Base-by-base conservation (phyloP, 306 rosid genomes). In the Sicyos edulis region DNA sequence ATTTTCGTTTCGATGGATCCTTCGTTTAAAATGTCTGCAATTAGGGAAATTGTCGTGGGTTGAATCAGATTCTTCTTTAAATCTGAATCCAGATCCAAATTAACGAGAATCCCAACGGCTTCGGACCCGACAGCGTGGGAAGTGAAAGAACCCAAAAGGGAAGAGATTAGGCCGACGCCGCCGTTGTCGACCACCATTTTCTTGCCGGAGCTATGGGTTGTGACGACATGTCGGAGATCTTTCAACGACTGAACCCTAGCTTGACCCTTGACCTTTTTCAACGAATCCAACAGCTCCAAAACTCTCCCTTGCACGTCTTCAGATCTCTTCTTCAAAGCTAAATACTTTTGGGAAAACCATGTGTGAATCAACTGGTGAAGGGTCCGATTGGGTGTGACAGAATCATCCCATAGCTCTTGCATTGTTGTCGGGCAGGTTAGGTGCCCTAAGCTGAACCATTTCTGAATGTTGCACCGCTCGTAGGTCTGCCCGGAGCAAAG, bases 401-500 rank as follows among this genome's bases (percentile, higher is more conserved):
- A 83, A 49, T 77, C 76, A 64, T 83, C 89, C 89, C 87, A 86
- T 4, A 86, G 85, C 52, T 86, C 82, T 56, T 83, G 89, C 89
- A 83, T 83, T 40, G 87, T 86, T 0, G 89, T 81, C 74, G 89
- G 89, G 60, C 89, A 86, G 1, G 89, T 80, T 15, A 62, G 77
- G 59, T 86, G 87, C 17, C 89, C 89, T 53, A 86, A 65, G 51
- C 84, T 77, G 55, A 86, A 72, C 89, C 89, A 86, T 79, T 77
- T 86, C 34, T 77, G 81, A 29, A 86, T 83, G 68, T 81, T 86
- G 76, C 79, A 72, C 60, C 87, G 82, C 71, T 83, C 89, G 40
- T 86, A 86, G 69, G 89, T 86, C 59, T 86, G 89, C 3, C 89
- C 87, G 6, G 89, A 83, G 79, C 89, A 86, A 10, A 86, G 80